Evolutionary conservation across 2,329 filamentous ascomycete species (phyloP), one percentile per base, ranked within the genome.

Genomic region (Clathrospora elynae): DNA sequence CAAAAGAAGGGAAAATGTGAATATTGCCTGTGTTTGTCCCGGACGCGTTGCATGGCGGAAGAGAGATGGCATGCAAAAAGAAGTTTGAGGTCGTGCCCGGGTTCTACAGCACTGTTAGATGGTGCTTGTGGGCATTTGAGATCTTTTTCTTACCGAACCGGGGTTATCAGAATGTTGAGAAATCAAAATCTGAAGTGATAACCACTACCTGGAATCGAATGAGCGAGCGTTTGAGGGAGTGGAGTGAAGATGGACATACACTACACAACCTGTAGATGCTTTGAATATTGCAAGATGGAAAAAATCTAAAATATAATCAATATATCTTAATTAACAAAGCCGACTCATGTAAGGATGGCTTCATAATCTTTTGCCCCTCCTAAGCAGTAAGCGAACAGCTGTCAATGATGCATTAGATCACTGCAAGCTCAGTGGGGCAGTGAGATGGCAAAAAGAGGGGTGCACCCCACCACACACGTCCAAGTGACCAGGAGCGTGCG

Each of bases 181-280:
- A 46, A 29, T 57, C 51, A 57, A 57, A 57, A 57, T 55, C 54
- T 57, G 54, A 53, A 57, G 52, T 57, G 55, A 57, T 57, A 57
- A 57, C 55, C 55, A 56, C 55, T 56, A 55, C 49, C 46, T 49
- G 26, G 42, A 47, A 41, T 49, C 46, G 44, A 51, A 49, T 51
- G 41, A 51, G 48, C 31, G 33, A 9, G 31, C 42, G 28, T 25
- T 42, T 23, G 5, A 13, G n/a, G 5, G 17, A 24, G 2, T 16
- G 6, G 10, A 3, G 12, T 24, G 3, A 20, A 12, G 19, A 35
- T 28, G 12, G 34, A 40, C 46, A 10, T 49, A 53, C 49, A 54
- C 48, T 51, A 54, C 49, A 52, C 51, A 54, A 54, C 53, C 46
- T 23, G 32, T 47, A 26, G 33, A 31, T 39, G 34, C 29, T 29